Evolutionary conservation across 2,329 filamentous ascomycete species (phyloP).

Genomic region (Sporothrix pallida): DNA sequence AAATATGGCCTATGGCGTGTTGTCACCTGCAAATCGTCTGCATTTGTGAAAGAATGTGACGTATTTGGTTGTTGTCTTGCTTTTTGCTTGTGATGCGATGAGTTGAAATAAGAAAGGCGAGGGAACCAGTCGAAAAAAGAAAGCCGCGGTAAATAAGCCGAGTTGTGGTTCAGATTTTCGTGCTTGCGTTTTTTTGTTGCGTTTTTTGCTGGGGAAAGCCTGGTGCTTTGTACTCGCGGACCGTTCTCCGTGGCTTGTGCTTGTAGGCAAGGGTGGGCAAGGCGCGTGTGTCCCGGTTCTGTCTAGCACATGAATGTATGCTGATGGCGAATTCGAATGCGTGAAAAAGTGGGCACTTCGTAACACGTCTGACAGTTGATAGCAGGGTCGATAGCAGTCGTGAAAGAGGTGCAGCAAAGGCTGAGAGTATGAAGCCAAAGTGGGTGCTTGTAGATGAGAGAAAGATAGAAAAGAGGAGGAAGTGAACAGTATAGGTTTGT

Average conservation of each 20-base stretch:
- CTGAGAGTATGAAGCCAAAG: not conserved
- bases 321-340: conserved; percentile 22
- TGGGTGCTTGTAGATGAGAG: not conserved
- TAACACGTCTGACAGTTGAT: conserved; percentile 9
- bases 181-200: not conserved
- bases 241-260: conserved; percentile 27
- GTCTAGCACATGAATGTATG: conserved; percentile 29
- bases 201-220: conserved; percentile 22
- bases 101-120: not conserved
- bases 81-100: conserved; percentile 21
- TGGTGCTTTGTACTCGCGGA: conserved; percentile 18
- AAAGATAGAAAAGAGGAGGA: not conserved
- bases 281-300: conserved; percentile 14
- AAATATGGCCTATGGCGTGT: conserved; percentile 12
- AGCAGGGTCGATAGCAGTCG: not conserved
- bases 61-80: not conserved
- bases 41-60: conserved; percentile 21
- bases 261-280: not conserved
- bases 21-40: conserved; percentile 29
- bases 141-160: conserved; percentile 19
- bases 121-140: conserved; percentile 19
- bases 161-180: not conserved
- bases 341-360: conserved; percentile 27
- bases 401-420: not conserved
- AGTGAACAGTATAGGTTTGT: not conserved